Evolutionary conservation across 2,329 filamentous ascomycete genomes (phyloP).

Genomic region (Phialocephala subalpina): DNA sequence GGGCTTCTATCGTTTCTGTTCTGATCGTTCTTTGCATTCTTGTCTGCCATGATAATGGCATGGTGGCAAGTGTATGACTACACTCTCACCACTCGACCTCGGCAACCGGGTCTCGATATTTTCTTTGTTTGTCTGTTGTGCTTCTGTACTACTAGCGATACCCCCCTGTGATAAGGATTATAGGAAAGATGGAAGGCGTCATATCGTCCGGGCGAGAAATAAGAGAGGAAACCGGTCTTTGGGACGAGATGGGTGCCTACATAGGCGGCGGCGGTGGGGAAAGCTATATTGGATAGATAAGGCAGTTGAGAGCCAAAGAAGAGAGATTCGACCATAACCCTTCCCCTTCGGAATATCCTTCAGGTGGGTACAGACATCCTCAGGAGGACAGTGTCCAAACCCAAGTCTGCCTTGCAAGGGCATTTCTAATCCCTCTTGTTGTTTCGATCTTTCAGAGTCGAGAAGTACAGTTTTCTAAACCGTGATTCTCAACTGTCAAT

Average conservation of each 20-base stretch:
- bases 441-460: no score
- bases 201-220: background rate
- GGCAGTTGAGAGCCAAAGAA: background rate
- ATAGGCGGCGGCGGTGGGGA: background rate
- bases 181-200: background rate
- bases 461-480: no score
- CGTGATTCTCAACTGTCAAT: no score
- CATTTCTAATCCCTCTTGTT: no score
- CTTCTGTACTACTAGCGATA: conserved; percentile 19
- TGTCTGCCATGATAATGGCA: background rate
- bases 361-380: no score
- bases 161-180: conserved; percentile 13
- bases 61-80: background rate
- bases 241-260: background rate
- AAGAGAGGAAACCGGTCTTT: background rate
- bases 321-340: background rate
- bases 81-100: conserved; percentile 6
- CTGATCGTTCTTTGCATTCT: background rate
- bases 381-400: no score
- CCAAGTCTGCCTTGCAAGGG: no score
- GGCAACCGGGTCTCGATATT: background rate
- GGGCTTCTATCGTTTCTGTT: background rate
- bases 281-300: background rate
- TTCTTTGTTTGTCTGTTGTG: background rate
- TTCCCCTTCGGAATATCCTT: background rate